phyloP scores from a whole-genome alignment of 2,329 filamentous ascomycete species.

The Cercospora sesami region DNA sequence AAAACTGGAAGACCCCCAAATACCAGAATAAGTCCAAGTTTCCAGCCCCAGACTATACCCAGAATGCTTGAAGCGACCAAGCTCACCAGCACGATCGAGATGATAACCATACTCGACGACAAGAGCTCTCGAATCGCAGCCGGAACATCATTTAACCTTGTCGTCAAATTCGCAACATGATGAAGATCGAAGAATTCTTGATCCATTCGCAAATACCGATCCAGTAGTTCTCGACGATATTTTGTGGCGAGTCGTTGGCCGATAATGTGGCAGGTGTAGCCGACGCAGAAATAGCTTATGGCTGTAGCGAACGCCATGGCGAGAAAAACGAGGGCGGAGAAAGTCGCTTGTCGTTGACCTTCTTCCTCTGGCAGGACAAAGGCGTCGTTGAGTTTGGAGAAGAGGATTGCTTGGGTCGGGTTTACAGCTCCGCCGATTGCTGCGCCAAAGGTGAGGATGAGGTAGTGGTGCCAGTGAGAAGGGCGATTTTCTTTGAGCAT shows the following conservation, averaged over 20 bases:
- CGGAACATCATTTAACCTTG: constrained; percentile 35
- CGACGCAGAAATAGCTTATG: constrained; percentile 50
- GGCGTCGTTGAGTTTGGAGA: constrained; percentile 50
- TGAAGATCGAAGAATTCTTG: constrained; percentile 77
- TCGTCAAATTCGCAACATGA: constrained; percentile 57
- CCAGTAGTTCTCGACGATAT: constrained; percentile 28
- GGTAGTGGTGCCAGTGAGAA: neutral
- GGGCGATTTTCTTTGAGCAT: neutral
- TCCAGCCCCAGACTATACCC: neutral
- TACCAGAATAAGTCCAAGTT: neutral
- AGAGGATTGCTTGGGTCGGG: constrained; percentile 52
- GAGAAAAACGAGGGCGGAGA: constrained; percentile 58
- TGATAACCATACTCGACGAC: neutral
- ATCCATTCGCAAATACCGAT: constrained; percentile 58
- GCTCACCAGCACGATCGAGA: neutral
- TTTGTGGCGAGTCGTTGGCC: constrained; percentile 29
- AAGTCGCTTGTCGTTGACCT: constrained; percentile 47
- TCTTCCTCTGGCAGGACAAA: constrained; percentile 45
- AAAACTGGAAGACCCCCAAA: neutral
- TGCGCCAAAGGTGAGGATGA: neutral
- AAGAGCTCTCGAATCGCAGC: neutral
- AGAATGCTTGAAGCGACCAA: neutral
- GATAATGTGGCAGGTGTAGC: constrained; percentile 4
- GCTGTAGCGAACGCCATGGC: constrained; percentile 52
- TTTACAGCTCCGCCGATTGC: constrained; percentile 42